These are phyloP conservation scores for Luvunga scandens DNA, from an alignment of 345 rosid genomes.

Conservation along the genomic window DNA sequence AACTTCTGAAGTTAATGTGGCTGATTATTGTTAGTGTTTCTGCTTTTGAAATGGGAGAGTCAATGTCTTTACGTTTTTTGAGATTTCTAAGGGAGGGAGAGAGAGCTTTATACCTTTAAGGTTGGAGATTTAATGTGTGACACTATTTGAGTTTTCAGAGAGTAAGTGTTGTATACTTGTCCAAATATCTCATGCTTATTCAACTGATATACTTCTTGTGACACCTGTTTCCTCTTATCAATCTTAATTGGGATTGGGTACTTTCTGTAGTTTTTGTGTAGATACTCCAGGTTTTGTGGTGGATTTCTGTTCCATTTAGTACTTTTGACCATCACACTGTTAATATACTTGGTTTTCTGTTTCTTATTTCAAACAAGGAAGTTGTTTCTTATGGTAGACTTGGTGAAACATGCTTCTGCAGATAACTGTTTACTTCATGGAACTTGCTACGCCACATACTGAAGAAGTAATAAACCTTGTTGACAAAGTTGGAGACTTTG, in stretches of 20 bases:
- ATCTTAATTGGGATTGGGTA: not conserved
- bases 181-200: not conserved
- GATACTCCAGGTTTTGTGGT: not conserved
- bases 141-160: not conserved
- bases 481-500: conserved; percentile 97
- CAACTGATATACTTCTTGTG: not conserved
- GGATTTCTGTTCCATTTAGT: not conserved
- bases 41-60: not conserved
- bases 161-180: not conserved
- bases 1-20: not conserved
- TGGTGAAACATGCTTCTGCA: conserved; percentile 33
- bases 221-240: not conserved
- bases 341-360: not conserved
- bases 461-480: conserved; percentile 96
- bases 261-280: not conserved
- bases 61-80: not conserved
- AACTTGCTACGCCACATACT: conserved; percentile 85
- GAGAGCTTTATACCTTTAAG: not conserved
- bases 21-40: not conserved
- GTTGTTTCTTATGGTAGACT: not conserved
- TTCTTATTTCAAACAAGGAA: not conserved
- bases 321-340: not conserved
- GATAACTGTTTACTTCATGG: conserved; percentile 93
- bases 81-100: not conserved
- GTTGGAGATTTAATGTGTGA: not conserved